Conservation (phyloP, 176 grass and related monocot species). For the Zea luxurians region DNA sequence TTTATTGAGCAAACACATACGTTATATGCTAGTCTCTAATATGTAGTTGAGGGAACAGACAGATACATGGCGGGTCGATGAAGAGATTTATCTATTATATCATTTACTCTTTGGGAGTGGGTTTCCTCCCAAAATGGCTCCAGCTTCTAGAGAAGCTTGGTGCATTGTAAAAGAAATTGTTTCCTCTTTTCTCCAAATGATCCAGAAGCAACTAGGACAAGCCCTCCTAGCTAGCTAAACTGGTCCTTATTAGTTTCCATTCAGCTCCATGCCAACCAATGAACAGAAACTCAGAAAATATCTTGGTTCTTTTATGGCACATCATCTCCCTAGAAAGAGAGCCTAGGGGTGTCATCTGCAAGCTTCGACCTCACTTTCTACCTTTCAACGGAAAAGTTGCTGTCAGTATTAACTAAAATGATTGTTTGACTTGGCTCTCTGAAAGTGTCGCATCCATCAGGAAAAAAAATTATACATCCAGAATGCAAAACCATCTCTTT, state of each 20-base stretch:
- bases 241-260: background rate
- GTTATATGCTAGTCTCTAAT: too few species aligned
- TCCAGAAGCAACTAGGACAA: too few species aligned
- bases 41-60: too few species aligned
- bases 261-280: slow-evolving; percentile 19
- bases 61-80: too few species aligned
- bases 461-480: background rate
- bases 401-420: slow-evolving; percentile 8
- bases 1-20: background rate
- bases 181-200: too few species aligned
- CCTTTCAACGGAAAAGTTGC: slow-evolving; percentile 12
- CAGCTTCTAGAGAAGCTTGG: too few species aligned
- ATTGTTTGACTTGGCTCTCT: slow-evolving; percentile 20
- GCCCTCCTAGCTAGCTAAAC: too few species aligned
- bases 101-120: too few species aligned
- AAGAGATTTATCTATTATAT: too few species aligned
- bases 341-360: slow-evolving; percentile 6
- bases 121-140: too few species aligned
- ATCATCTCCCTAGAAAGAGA: slow-evolving; percentile 9
- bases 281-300: background rate
- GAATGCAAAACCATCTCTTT: background rate
- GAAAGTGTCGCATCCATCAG: slow-evolving; percentile 4
- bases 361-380: slow-evolving; percentile 34
- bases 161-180: too few species aligned
- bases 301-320: background rate